These are phyloP conservation scores for Leishmania aethiopica DNA, from an alignment of 208 protist genomes.

Conservation along the genomic window DNA sequence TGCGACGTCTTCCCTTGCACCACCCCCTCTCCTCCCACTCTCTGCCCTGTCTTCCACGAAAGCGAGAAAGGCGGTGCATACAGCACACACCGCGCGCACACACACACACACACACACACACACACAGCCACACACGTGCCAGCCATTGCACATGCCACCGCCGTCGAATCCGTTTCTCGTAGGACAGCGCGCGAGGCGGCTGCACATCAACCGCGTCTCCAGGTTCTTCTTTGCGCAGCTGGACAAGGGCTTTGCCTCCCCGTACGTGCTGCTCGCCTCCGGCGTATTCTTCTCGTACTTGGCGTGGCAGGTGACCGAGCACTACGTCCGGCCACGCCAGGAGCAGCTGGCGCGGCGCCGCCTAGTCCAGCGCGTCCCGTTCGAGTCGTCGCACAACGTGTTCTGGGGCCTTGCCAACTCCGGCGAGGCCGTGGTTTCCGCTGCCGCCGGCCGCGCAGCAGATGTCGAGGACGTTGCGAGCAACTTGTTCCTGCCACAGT, in stretches of 20 bases:
- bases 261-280: slow-evolving; percentile 59
- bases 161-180: slow-evolving; percentile 25
- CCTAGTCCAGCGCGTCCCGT: slow-evolving; percentile 60
- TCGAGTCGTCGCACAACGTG: slow-evolving; percentile 69
- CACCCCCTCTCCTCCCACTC: background rate
- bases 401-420: slow-evolving; percentile 71
- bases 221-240: slow-evolving; percentile 86
- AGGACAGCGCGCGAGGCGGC: slow-evolving; percentile 39
- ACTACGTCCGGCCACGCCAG: slow-evolving; percentile 54
- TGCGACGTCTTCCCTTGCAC: background rate
- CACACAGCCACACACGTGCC: background rate
- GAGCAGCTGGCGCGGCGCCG: slow-evolving; percentile 46
- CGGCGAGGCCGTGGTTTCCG: background rate
- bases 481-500: slow-evolving; percentile 41
- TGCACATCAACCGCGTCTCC: slow-evolving; percentile 62
- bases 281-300: slow-evolving; percentile 54
- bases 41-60: background rate
- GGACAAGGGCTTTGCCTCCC: slow-evolving; percentile 78
- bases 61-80: background rate
- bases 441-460: slow-evolving; percentile 4
- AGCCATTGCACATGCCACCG: slow-evolving; percentile 13
- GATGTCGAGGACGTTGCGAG: slow-evolving; percentile 22
- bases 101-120: background rate
- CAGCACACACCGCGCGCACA: no score
- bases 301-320: slow-evolving; percentile 65